Conservation (phyloP, 2,329 filamentous ascomycete species). For the Botrytis deweyae region DNA sequence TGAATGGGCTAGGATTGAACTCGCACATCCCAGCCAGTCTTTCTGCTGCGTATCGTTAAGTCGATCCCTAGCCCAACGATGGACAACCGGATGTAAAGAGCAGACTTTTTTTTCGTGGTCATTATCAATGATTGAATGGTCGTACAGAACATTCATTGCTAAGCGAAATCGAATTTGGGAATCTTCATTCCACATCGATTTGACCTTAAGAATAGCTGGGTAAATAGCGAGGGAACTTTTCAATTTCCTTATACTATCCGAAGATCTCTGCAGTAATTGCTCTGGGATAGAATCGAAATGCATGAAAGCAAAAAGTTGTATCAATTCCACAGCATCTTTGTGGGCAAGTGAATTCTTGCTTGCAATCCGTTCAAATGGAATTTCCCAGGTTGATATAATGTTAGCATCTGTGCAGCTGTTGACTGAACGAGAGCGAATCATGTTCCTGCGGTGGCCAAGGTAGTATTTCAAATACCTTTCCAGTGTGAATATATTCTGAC, state of each 20-base stretch:
- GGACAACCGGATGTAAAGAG: slow-evolving; percentile 40
- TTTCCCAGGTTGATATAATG: slow-evolving; percentile 24
- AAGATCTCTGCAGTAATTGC: slow-evolving; percentile 23
- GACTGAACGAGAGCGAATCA: background rate
- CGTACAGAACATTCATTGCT: slow-evolving; percentile 31
- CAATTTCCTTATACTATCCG: slow-evolving; percentile 23
- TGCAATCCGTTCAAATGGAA: slow-evolving; percentile 18
- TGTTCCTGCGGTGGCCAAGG: background rate
- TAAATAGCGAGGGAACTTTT: background rate
- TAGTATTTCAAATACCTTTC: too few species aligned
- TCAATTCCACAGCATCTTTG: slow-evolving; percentile 30
- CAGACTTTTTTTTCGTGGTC: slow-evolving; percentile 11
- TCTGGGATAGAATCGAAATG: slow-evolving; percentile 22
- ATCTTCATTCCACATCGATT: slow-evolving; percentile 31
- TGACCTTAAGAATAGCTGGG: slow-evolving; percentile 18
- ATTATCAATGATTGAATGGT: slow-evolving; percentile 32
- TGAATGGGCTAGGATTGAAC: slow-evolving; percentile 19
- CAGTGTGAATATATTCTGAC: too few species aligned
- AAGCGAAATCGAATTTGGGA: slow-evolving; percentile 27
- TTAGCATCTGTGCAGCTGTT: slow-evolving; percentile 12
- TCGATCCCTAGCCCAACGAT: slow-evolving; percentile 38
- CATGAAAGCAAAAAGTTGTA: slow-evolving; percentile 24
- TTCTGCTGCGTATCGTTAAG: slow-evolving; percentile 23
- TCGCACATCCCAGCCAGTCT: background rate
- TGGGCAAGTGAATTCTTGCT: slow-evolving; percentile 24